Conservation (phyloP, 164 flowering plant species). For the Saururus chinensis region DNA sequence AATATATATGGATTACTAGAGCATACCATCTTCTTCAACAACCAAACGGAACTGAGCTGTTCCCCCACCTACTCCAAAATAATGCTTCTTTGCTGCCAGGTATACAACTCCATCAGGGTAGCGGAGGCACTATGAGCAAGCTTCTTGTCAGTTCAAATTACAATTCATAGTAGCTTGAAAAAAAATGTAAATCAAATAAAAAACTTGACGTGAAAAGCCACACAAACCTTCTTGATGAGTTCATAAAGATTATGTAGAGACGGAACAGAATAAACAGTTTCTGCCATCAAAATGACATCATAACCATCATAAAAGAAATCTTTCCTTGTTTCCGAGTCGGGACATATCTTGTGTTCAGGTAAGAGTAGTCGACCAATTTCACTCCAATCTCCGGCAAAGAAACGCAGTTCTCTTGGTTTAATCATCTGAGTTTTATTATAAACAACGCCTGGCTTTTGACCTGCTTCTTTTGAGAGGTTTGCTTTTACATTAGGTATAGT, state of each 20-base stretch:
- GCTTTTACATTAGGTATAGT: conserved; percentile 82
- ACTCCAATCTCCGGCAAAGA: conserved; percentile 85
- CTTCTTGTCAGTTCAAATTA: background rate
- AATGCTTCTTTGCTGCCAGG: conserved; percentile 89
- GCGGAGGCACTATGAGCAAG: conserved; percentile 43
- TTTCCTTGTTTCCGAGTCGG: conserved; percentile 7
- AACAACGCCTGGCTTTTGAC: conserved; percentile 1
- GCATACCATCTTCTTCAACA: conserved; percentile 82
- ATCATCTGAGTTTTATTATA: conserved; percentile 9
- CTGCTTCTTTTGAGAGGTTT: conserved; percentile 30
- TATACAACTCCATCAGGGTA: conserved; percentile 66
- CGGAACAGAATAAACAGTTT: conserved; percentile 77
- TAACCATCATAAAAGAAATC: conserved; percentile 33
- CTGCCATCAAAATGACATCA: conserved; percentile 92
- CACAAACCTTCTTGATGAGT: conserved; percentile 65
- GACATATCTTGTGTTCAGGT: conserved; percentile 9
- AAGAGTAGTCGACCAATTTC: conserved; percentile 53
- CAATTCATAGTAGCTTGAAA: background rate
- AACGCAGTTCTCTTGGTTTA: conserved; percentile 39
- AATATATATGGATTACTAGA: background rate
- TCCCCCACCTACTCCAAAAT: conserved; percentile 98
- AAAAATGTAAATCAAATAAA: background rate
- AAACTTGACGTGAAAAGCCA: background rate
- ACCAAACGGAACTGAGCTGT: conserved; percentile 62
- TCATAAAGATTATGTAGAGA: conserved; percentile 54